Evolutionary conservation across 441 rosid genomes (phyloP).

Genomic region (Pelargonium australe): DNA sequence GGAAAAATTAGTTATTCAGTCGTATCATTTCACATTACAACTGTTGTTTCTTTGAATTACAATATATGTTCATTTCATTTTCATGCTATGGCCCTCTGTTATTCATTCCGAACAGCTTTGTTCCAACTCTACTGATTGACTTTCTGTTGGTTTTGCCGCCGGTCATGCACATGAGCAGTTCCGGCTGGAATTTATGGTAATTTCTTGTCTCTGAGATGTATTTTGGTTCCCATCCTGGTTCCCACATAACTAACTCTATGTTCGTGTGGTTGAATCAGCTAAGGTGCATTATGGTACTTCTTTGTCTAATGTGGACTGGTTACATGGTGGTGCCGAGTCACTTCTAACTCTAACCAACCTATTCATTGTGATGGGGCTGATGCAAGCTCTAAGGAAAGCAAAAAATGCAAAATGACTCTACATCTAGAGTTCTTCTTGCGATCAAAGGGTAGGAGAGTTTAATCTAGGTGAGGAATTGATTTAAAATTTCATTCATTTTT

Average conservation of each 20-base stretch:
- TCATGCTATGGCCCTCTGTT: neutral
- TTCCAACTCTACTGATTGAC: conserved; percentile 22
- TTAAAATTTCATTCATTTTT: neutral
- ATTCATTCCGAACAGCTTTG: conserved; percentile 9
- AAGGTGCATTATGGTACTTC: conserved; percentile 82
- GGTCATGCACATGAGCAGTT: conserved; percentile 38
- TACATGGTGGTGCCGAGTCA: conserved; percentile 87
- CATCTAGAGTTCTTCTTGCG: conserved; percentile 19
- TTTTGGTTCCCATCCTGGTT: conserved; percentile 2
- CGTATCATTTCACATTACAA: neutral
- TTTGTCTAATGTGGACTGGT: conserved; percentile 81
- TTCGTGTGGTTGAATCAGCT: conserved; percentile 39
- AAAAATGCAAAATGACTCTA: conserved; percentile 23
- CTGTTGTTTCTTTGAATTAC: neutral
- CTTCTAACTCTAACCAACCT: conserved; percentile 77
- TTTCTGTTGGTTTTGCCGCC: conserved; percentile 18
- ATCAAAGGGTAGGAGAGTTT: conserved; percentile 32
- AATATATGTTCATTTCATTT: neutral
- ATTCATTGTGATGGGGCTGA: conserved; percentile 73
- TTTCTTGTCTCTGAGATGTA: conserved; percentile 15
- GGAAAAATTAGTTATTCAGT: neutral
- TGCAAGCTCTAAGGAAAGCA: conserved; percentile 58
- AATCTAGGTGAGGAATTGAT: conserved; percentile 18
- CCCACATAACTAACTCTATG: neutral
- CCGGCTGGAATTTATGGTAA: conserved; percentile 91